Conservation (phyloP, 148 eudicot genomes). For the Fagopyrum tataricum region DNA sequence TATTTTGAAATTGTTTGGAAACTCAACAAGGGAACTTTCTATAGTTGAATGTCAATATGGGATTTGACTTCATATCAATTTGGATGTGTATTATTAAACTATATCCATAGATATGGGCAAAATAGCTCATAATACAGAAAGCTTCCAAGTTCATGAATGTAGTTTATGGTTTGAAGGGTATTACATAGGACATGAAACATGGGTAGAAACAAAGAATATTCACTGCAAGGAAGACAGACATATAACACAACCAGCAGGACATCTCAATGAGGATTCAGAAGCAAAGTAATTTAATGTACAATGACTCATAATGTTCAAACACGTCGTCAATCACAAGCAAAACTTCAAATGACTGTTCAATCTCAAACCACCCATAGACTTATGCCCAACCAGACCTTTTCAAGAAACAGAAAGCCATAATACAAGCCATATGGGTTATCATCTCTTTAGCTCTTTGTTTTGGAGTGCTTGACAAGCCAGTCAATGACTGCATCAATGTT, state of each 20-base stretch:
- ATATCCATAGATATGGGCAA: not conserved
- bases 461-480: constrained; percentile 98
- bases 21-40: too few relatives aligned
- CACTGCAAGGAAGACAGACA: not conserved
- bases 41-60: too few relatives aligned
- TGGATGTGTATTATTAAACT: not conserved
- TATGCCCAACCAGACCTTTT: not conserved
- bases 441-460: constrained; percentile 60
- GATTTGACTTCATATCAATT: too few relatives aligned
- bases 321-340: constrained; percentile 4
- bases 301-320: constrained; percentile 6
- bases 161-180: not conserved
- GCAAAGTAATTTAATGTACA: constrained; percentile 8
- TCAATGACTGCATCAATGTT: constrained; percentile 90
- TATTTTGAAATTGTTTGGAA: not conserved
- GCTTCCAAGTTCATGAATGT: too few relatives aligned
- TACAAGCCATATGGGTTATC: not conserved
- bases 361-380: constrained; percentile 4
- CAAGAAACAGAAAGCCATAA: not conserved
- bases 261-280: constrained; percentile 9
- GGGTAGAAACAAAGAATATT: not conserved
- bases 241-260: not conserved
- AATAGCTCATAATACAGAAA: too few relatives aligned
- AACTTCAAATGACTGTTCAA: not conserved
- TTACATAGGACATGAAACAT: not conserved